A percentile compares a stretch with the other conserved stretches of the same genome.
Conservation (phyloP, 169 alveolate genomes). For the Cryptosporidium muris region DNA sequence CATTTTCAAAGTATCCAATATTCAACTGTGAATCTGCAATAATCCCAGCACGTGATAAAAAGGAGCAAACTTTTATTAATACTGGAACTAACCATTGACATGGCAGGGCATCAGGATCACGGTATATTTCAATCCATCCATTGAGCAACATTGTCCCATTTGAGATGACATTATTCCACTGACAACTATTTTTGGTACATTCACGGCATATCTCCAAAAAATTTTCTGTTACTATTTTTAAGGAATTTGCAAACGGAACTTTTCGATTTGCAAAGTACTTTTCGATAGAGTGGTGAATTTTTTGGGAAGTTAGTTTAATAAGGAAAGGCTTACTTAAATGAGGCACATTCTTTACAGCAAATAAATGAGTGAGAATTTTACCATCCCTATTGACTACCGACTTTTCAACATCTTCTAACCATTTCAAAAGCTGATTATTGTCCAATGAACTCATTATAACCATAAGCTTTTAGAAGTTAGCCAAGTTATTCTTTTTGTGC, state of each 20-base stretch:
- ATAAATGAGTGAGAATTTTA: constrained; percentile 2
- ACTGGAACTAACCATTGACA: constrained; percentile 67
- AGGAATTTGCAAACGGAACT: constrained; percentile 5
- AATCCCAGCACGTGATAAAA: constrained; percentile 47
- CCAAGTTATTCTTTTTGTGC: too few relatives aligned
- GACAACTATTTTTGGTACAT: constrained; percentile 31
- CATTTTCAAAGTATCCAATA: constrained; percentile 40
- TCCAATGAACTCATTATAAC: constrained; percentile 4
- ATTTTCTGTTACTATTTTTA: constrained; percentile 18
- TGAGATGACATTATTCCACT: constrained; percentile 32
- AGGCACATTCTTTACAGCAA: constrained; percentile 19
- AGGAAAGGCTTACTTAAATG: not conserved
- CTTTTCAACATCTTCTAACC: constrained; percentile 28
- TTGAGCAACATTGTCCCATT: constrained; percentile 52
- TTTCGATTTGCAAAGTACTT: constrained; percentile 23
- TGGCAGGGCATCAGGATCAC: constrained; percentile 67
- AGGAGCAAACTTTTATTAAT: constrained; percentile 19
- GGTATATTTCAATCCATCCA: constrained; percentile 63
- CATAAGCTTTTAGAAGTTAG: too few relatives aligned
- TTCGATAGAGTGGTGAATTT: constrained; percentile 38
- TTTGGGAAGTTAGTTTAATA: constrained; percentile 22
- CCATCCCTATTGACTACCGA: constrained; percentile 44
- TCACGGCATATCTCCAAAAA: constrained; percentile 43
- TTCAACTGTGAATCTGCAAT: constrained; percentile 38
- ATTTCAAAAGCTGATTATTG: constrained; percentile 11